Evolutionary conservation across 2,329 filamentous ascomycete genomes (phyloP), one percentile per base, ranked within the genome.

Genomic region (Calonectria honghensis): DNA sequence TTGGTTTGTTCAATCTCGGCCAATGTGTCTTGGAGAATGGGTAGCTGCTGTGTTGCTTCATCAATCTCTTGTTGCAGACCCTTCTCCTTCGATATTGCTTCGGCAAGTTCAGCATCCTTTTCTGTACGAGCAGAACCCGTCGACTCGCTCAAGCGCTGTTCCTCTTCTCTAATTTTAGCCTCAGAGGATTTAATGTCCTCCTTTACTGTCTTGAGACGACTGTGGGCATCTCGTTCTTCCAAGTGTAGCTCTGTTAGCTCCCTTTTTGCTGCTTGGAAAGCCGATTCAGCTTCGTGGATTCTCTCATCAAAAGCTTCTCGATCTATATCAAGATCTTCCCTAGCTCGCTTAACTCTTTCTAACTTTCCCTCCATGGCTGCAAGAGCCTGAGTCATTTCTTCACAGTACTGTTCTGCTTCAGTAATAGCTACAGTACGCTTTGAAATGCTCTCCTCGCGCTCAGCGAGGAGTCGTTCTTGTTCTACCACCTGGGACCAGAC

Each of bases 401-500:
- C 80, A 54, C 84, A 81, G 4, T 79, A 70, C 24, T 77, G 37
- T 68, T 85, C 80, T 20, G 79, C 76, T 27, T 83, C 76, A 9
- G 68, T 57, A 31, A 86, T 83, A 24, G 73, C 73, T 24, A 78
- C 27, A 1, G 80, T 79, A 31, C 82, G 80, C 57, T 71, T 77
- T 11, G 54, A 72, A 11, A 86, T 73, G 6, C 83, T 81, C 11
- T 76, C 74, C 29, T 81, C 85, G 31, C 81, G 82, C 14, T 82
- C 79, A 39, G 84, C 82, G 0, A 93, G 81, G 4, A 85, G 81
- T 45, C 84, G 86, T 84, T 98, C 96, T 83, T 94, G 90, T 71
- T 95, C 92, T 64, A 93, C 91, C 1, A 98, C 96, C 81, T 97
- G 95, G 31, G 92, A 91, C 97, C 97, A 99, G n/a, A 94, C 93